These are phyloP conservation scores for Hansenula lynferdii DNA, from an alignment of 1,139 yeast species.

Conservation along the genomic window DNA sequence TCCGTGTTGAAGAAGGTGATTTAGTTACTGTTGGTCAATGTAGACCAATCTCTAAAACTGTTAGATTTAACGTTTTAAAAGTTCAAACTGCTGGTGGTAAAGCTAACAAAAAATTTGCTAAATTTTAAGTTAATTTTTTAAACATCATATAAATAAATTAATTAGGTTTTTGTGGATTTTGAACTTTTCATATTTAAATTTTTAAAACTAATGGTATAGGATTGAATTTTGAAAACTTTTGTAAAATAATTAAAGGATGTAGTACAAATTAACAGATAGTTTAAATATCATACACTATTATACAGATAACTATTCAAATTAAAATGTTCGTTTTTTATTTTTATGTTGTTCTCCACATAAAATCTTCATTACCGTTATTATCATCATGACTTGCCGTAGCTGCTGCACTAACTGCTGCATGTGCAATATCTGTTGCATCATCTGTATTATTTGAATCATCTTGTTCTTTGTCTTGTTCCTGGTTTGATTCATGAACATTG, in stretches of 20 bases:
- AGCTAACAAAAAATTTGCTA: constrained; percentile 89
- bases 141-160: too few relatives aligned
- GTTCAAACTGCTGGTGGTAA: constrained; percentile 87
- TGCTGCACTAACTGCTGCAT: constrained; percentile 14
- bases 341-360: neutral
- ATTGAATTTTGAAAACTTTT: neutral
- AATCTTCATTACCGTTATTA: neutral
- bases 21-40: constrained; percentile 99
- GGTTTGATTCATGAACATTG: too few relatives aligned
- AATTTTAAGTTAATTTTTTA: constrained; percentile 60
- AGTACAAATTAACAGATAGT: too few relatives aligned
- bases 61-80: constrained; percentile 98
- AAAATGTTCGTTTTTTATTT: neutral
- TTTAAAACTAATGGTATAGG: constrained; percentile 4
- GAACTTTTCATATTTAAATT: neutral
- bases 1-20: constrained; percentile 99
- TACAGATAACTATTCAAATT: neutral
- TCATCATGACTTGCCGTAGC: neutral
- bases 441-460: neutral
- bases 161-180: neutral
- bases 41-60: constrained; percentile 99
- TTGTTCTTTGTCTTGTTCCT: neutral
- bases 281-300: too few relatives aligned
- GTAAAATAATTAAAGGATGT: constrained; percentile 1
- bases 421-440: constrained; percentile 9